A percentile compares a stretch with the other conserved stretches of the same genome.
Evolutionary conservation across 78 protist species (phyloP).

Genomic region (Blattamonas nauphoetae): DNA sequence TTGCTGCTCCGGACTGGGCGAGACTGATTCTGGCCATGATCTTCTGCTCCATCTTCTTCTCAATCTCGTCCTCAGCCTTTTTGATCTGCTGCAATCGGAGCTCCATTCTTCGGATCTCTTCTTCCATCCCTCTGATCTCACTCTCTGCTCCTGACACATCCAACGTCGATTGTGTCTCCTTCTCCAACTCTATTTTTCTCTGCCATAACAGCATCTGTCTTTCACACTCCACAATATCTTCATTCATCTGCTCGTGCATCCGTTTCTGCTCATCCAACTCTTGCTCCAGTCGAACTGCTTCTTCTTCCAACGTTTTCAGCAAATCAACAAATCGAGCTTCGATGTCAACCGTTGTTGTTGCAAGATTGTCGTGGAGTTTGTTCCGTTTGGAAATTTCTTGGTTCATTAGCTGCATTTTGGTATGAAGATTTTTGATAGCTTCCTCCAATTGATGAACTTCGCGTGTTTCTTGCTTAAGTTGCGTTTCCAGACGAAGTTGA

Average conservation of each 20-base stretch:
- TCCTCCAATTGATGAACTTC: background rate
- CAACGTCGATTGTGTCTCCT: conserved; percentile 48
- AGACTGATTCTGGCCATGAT: conserved; percentile 10
- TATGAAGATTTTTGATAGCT: background rate
- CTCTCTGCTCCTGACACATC: conserved; percentile 41
- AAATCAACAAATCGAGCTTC: conserved; percentile 16
- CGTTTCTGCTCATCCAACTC: conserved; percentile 12
- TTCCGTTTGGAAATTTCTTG: background rate
- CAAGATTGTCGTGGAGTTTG: background rate
- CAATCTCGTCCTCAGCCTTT: conserved; percentile 20
- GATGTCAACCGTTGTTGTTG: conserved; percentile 20
- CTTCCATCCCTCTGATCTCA: conserved; percentile 17
- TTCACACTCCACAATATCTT: conserved; percentile 42
- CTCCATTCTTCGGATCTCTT: conserved; percentile 33
- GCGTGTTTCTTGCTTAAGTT: background rate
- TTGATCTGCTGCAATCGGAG: conserved; percentile 22
- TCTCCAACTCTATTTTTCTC: conserved; percentile 44
- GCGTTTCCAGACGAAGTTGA: background rate
- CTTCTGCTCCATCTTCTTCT: conserved; percentile 39
- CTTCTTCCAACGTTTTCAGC: conserved; percentile 18
- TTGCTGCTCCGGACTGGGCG: background rate
- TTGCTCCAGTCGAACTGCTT: conserved; percentile 22
- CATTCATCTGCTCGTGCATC: conserved; percentile 24
- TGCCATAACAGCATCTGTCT: conserved; percentile 39
- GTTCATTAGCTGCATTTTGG: conserved; percentile 27